Percentiles rank a stretch among this genome's conserved stretches.
Evolutionary conservation across 345 rosid species (phyloP).

Genomic region (Arabis hirsuta): DNA sequence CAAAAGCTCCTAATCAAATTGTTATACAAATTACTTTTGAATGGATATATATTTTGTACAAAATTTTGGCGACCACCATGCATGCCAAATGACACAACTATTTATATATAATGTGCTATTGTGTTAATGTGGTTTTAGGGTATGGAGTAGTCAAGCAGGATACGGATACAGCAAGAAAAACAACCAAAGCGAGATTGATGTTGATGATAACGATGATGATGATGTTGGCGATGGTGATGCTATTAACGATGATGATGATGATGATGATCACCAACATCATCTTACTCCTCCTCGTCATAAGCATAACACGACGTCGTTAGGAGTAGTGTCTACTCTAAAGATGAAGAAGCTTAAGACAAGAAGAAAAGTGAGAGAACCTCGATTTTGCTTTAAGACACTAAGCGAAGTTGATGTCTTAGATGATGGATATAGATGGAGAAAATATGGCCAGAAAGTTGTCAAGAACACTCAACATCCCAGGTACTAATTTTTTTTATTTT

Average conservation of each 20-base stretch:
- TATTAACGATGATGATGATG: constrained; percentile 7
- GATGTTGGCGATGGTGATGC: constrained; percentile 22
- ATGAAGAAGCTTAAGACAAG: constrained; percentile 85
- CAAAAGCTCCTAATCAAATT: not conserved
- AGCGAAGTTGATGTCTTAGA: constrained; percentile 95
- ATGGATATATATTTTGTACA: not conserved
- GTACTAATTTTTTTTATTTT: constrained; percentile 39
- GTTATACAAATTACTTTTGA: not conserved
- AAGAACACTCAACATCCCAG: constrained; percentile 99
- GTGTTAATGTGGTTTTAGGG: constrained; percentile 49
- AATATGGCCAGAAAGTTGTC: constrained; percentile 99
- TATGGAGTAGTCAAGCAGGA: constrained; percentile 59
- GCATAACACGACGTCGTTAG: constrained; percentile 37
- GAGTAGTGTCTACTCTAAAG: constrained; percentile 64
- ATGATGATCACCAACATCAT: constrained; percentile 19
- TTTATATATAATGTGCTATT: not conserved
- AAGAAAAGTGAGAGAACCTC: constrained; percentile 93
- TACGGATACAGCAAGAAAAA: constrained; percentile 51
- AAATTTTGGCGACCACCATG: constrained; percentile 10
- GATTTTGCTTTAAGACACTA: constrained; percentile 98
- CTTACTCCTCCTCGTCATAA: constrained; percentile 15
- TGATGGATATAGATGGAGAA: constrained; percentile 98
- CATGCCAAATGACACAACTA: constrained; percentile 11
- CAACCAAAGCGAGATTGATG: constrained; percentile 37
- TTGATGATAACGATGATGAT: constrained; percentile 35